Base-by-base conservation (phyloP, 225 moss, liverwort and hornwort species). In the Marchantia paleacea region DNA sequence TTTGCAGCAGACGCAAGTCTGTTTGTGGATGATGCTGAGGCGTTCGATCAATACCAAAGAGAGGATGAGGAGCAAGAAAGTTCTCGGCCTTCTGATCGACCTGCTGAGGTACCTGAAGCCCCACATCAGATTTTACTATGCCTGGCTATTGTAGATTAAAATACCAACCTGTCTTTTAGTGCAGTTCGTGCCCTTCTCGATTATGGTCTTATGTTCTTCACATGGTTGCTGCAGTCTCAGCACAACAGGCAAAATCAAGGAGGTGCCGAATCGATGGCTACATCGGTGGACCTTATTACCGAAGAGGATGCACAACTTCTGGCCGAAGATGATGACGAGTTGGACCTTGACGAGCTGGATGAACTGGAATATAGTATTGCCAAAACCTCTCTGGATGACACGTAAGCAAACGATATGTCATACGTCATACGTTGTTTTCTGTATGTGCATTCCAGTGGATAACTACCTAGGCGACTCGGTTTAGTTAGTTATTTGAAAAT, bases 1-100 rank as follows among this genome's bases (percentile, higher is more conserved):
- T 99, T 99, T 80, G 90, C 91, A 58, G 79, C 90, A 15, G 95
- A 99, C 88, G 89, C 99, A 82, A 99, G 99, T 87, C 81, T 99
- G 75, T 99, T 99, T 83, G 90, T 99, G 83, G 99, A 99, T 85
- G 99, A 99, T 75, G 94, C 86, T 74, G 99, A 92, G 85, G 99
- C 95, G 8, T 93, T 87, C 74, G 99, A 99, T 78, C 73, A 81
- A 10, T 99, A 99, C 53, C 52, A 78, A 75, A 91, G 95, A 81
- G 91, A 97, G 15, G 88, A 90, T 26, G 86, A 90, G 20, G 90
- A 87, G 62, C 80, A 85, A 69, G 89, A 89, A 79, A 73, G 54
- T 22, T 52, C 72, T 47, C 82, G 79, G 81, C 72, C 85, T 61
- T 89, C 92, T 12, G 82, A 82, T 71, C 72, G 75, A 76, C 29